phyloP scores from a whole-genome alignment of 495 filamentous ascomycete species.

The Aspergillus olivimuriae region DNA sequence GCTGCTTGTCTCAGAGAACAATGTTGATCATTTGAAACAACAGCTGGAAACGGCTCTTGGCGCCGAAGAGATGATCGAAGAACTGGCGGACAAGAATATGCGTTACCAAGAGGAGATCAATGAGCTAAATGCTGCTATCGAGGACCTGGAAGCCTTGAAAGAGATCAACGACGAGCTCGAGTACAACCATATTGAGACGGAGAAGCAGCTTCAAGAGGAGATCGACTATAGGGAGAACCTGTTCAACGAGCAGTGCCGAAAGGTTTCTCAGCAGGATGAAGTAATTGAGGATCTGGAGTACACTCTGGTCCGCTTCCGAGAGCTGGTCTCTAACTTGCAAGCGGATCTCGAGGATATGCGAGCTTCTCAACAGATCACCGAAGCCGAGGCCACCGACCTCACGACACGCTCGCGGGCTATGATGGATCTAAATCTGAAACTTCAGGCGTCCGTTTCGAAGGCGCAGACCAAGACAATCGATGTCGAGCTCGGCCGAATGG shows the following conservation, averaged over 20 bases:
- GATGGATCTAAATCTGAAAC: constrained; percentile 92
- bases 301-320: constrained; percentile 78
- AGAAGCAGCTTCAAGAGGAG: constrained; percentile 91
- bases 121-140: constrained; percentile 70
- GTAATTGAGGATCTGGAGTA: constrained; percentile 83
- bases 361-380: constrained; percentile 83
- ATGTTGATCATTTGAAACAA: constrained; percentile 78
- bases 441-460: constrained; percentile 83
- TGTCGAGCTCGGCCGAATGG: constrained; percentile 77
- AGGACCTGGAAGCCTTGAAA: constrained; percentile 79
- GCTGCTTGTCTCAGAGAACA: constrained; percentile 63
- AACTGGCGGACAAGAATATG: constrained; percentile 80
- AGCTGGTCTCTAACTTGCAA: constrained; percentile 81
- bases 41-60: constrained; percentile 84
- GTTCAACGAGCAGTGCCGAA: constrained; percentile 68
- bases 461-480: constrained; percentile 91
- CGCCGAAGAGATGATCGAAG: constrained; percentile 89
- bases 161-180: constrained; percentile 94
- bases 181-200: constrained; percentile 83
- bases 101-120: constrained; percentile 74
- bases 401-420: constrained; percentile 80
- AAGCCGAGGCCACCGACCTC: constrained; percentile 84
- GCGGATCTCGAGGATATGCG: constrained; percentile 85
- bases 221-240: constrained; percentile 74
- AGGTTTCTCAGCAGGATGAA: constrained; percentile 58